These are phyloP conservation scores for Cercospora beticola DNA, from an alignment of 2,329 filamentous ascomycete genomes.

Conservation along the genomic window DNA sequence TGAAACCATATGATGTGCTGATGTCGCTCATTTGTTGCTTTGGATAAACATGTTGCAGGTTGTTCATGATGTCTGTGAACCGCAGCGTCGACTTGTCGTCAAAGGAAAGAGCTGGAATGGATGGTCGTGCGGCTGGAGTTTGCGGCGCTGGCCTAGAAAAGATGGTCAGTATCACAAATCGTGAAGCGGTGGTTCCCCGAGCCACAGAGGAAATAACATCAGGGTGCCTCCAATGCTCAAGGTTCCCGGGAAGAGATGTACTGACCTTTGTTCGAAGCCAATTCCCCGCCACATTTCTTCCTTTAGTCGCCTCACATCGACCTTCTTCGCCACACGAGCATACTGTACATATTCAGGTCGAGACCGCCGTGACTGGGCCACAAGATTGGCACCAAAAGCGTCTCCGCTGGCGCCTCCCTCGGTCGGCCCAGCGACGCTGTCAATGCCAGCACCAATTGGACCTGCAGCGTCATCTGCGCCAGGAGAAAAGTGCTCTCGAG, in stretches of 20 bases:
- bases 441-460: slow-evolving; percentile 33
- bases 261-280: slow-evolving; percentile 45
- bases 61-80: slow-evolving; percentile 91
- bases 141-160: slow-evolving; percentile 16
- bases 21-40: slow-evolving; percentile 88
- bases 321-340: slow-evolving; percentile 65
- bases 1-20: slow-evolving; percentile 90
- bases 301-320: slow-evolving; percentile 63
- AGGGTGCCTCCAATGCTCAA: neutral
- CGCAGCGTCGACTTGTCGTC: slow-evolving; percentile 60
- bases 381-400: slow-evolving; percentile 62
- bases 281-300: slow-evolving; percentile 66
- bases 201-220: neutral
- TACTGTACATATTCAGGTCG: slow-evolving; percentile 67
- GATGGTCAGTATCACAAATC: neutral
- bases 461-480: slow-evolving; percentile 52
- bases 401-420: slow-evolving; percentile 44
- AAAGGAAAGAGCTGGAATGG: slow-evolving; percentile 28
- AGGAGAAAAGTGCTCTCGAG: slow-evolving; percentile 74
- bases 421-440: slow-evolving; percentile 38
- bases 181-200: neutral
- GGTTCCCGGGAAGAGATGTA: neutral
- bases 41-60: slow-evolving; percentile 80
- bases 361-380: slow-evolving; percentile 60
- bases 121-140: slow-evolving; percentile 15